A percentile compares a stretch with the other conserved stretches of the same genome.
Conservation (phyloP, 2,329 filamentous ascomycete species). For the Fusarium foetens region DNA sequence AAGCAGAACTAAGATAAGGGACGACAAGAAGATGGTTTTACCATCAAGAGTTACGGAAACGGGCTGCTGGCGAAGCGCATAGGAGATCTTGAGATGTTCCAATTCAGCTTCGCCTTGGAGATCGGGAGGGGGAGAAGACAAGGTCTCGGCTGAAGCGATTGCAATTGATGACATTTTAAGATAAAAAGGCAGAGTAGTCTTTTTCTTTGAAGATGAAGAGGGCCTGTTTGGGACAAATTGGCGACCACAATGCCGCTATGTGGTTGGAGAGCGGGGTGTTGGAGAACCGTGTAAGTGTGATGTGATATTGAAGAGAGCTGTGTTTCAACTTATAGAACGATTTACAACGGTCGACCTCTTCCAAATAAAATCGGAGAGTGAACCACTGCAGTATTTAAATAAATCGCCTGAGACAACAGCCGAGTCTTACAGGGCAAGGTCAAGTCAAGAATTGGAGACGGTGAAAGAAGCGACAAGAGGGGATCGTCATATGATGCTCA, state of each 20-base stretch:
- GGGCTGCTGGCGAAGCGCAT: constrained; percentile 55
- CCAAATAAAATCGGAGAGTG: neutral
- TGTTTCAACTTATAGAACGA: constrained; percentile 2
- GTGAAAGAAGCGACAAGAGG: constrained; percentile 31
- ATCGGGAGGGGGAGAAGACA: constrained; percentile 35
- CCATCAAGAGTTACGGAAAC: constrained; percentile 65
- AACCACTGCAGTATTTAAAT: constrained; percentile 4
- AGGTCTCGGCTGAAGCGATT: constrained; percentile 43
- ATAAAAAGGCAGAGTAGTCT: neutral
- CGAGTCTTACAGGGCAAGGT: neutral
- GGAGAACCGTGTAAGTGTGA: constrained; percentile 32
- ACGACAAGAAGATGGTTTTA: constrained; percentile 57
- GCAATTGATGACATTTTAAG: constrained; percentile 43
- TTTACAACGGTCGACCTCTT: neutral
- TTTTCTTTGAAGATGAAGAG: neutral
- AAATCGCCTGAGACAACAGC: neutral
- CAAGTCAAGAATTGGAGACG: constrained; percentile 12
- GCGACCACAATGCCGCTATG: constrained; percentile 30
- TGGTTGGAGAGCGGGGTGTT: constrained; percentile 9
- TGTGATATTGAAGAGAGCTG: constrained; percentile 17
- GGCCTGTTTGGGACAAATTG: neutral
- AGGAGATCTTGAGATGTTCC: constrained; percentile 37
- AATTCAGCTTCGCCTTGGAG: constrained; percentile 35
- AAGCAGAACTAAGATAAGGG: constrained; percentile 59
- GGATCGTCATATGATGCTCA: constrained; percentile 43